phyloP scores from a whole-genome alignment of 352 stramenopile genomes.

The Plasmopara viticola region DNA sequence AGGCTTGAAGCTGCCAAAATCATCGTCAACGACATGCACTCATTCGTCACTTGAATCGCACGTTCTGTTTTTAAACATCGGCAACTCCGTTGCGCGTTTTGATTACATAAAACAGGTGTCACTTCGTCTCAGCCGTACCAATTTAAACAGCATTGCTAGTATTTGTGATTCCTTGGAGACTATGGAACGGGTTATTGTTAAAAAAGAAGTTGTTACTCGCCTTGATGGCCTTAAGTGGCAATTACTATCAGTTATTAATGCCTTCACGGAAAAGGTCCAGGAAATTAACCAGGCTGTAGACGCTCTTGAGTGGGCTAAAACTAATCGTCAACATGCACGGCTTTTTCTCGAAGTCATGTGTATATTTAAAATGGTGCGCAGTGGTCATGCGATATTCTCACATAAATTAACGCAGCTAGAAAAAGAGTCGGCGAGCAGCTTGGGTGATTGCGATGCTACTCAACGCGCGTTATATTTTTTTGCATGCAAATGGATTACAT shows the following conservation, averaged over 20 bases:
- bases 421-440: conserved; percentile 22
- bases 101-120: conserved; percentile 45
- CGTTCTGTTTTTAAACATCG: conserved; percentile 80
- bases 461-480: conserved; percentile 60
- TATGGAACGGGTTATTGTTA: conserved; percentile 22
- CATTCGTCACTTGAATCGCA: conserved; percentile 57
- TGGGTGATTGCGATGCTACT: conserved; percentile 39
- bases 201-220: conserved; percentile 25
- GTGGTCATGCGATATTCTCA: conserved; percentile 26
- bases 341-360: conserved; percentile 67
- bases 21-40: conserved; percentile 18
- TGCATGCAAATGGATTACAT: conserved; percentile 68
- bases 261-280: conserved; percentile 61
- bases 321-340: conserved; percentile 42
- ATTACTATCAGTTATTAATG: conserved; percentile 36
- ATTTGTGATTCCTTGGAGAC: conserved; percentile 10
- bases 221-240: conserved; percentile 29
- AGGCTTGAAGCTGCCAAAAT: conserved; percentile 9
- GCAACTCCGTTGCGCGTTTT: conserved; percentile 62
- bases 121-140: conserved; percentile 24
- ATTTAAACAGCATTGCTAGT: conserved; percentile 12
- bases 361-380: conserved; percentile 43
- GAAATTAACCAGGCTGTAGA: conserved; percentile 52
- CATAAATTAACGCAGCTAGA: conserved; percentile 38
- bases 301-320: conserved; percentile 50